Conservation (phyloP, 306 rosid genomes). For the Inga leiocalycina region DNA sequence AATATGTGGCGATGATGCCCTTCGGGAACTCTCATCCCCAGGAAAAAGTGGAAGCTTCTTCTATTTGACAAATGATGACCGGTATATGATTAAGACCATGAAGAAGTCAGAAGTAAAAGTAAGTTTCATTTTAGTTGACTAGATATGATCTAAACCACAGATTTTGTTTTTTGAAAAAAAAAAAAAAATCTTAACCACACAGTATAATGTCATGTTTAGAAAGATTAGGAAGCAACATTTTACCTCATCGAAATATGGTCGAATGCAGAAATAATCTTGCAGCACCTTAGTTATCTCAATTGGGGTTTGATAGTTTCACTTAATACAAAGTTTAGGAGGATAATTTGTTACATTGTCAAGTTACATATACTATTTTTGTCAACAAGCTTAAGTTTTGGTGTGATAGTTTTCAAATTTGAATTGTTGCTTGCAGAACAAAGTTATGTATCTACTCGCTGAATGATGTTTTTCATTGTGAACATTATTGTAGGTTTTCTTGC, state of each 20-base stretch:
- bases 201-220: background rate
- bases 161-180: too few relatives aligned
- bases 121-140: slow-evolving; percentile 38
- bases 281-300: background rate
- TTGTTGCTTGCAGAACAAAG: slow-evolving; percentile 6
- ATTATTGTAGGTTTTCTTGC: slow-evolving; percentile 69
- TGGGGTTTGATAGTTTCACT: background rate
- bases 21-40: slow-evolving; percentile 92
- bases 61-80: slow-evolving; percentile 86
- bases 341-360: background rate
- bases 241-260: background rate
- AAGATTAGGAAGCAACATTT: background rate
- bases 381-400: background rate
- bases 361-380: background rate
- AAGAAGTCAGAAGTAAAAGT: slow-evolving; percentile 96
- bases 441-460: slow-evolving; percentile 2
- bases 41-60: slow-evolving; percentile 99
- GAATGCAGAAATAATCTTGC: background rate
- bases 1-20: slow-evolving; percentile 91
- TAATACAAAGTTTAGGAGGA: background rate
- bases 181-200: background rate
- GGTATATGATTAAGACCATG: slow-evolving; percentile 97
- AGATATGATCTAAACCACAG: background rate
- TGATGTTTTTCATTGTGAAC: slow-evolving; percentile 29
- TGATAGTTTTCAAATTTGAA: slow-evolving; percentile 13